Conservation (phyloP, 2,329 filamentous ascomycete genomes). For the Cryphonectria carpinicola region DNA sequence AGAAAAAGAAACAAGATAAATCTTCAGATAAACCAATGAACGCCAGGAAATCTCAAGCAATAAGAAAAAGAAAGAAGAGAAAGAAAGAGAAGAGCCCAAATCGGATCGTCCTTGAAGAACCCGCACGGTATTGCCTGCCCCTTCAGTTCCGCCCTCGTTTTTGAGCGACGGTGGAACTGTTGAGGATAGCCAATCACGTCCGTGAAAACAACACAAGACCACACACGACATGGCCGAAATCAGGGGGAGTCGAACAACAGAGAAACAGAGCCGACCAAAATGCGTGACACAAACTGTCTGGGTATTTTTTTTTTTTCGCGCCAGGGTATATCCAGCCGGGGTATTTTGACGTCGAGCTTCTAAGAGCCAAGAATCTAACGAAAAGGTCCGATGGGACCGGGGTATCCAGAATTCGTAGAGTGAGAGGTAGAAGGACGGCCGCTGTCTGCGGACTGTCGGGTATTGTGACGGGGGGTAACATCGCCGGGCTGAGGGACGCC, state of each 20-base stretch:
- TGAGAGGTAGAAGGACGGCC: constrained; percentile 92
- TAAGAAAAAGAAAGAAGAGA: constrained; percentile 2
- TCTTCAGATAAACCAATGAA: constrained; percentile 23
- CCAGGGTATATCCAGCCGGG: constrained; percentile 69
- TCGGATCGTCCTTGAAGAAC: constrained; percentile 1
- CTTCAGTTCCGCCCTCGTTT: neutral
- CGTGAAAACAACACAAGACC: constrained; percentile 32
- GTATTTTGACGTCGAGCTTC: constrained; percentile 52
- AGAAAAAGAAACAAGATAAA: neutral
- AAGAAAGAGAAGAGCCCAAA: constrained; percentile 11
- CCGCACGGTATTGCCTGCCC: constrained; percentile 10
- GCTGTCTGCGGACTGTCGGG: constrained; percentile 86
- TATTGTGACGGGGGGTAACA: constrained; percentile 79
- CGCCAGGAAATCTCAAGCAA: constrained; percentile 16
- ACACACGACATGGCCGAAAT: constrained; percentile 34
- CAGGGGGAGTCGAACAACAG: constrained; percentile 41
- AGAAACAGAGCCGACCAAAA: constrained; percentile 49
- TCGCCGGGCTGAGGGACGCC: constrained; percentile 74
- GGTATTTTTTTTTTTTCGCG: constrained; percentile 55
- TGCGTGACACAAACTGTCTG: constrained; percentile 48
- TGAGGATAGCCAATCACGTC: constrained; percentile 8
- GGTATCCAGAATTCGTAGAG: constrained; percentile 95
- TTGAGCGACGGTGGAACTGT: neutral
- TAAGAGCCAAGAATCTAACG: constrained; percentile 67
- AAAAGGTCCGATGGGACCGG: constrained; percentile 87